Evolutionary conservation across 345 rosid species (phyloP).

Genomic region (Eutrema heterophyllum): DNA sequence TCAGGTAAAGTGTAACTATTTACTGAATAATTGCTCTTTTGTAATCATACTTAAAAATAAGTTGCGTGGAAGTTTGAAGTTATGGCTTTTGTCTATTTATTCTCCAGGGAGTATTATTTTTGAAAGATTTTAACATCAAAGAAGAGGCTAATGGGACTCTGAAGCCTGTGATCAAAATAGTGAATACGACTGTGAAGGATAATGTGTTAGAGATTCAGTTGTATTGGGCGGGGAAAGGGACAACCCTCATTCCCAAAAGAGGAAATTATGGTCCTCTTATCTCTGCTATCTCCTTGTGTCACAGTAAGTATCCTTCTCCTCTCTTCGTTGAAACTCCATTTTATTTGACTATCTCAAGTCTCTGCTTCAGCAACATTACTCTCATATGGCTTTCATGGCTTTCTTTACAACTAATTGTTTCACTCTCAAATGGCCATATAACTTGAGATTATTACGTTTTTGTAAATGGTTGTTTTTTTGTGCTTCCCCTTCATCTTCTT

Average conservation of each 20-base stretch:
- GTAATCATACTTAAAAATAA: no score
- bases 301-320: neutral
- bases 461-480: no score
- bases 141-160: constrained; percentile 18
- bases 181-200: constrained; percentile 18
- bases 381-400: neutral
- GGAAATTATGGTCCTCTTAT: neutral
- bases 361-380: no score
- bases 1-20: constrained; percentile 30
- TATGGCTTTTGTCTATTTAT: no score
- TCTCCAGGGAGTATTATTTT: no score
- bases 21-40: neutral
- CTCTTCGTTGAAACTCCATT: no score
- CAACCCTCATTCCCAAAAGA: neutral
- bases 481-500: neutral
- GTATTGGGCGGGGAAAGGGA: constrained; percentile 2
- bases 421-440: neutral
- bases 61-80: no score
- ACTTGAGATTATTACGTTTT: neutral
- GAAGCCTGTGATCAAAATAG: constrained; percentile 9
- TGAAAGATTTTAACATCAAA: constrained; percentile 32
- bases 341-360: no score
- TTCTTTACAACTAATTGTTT: neutral
- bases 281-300: neutral
- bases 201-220: neutral